Base-by-base conservation (phyloP, 441 rosid genomes). In the Jatropha multifida region DNA sequence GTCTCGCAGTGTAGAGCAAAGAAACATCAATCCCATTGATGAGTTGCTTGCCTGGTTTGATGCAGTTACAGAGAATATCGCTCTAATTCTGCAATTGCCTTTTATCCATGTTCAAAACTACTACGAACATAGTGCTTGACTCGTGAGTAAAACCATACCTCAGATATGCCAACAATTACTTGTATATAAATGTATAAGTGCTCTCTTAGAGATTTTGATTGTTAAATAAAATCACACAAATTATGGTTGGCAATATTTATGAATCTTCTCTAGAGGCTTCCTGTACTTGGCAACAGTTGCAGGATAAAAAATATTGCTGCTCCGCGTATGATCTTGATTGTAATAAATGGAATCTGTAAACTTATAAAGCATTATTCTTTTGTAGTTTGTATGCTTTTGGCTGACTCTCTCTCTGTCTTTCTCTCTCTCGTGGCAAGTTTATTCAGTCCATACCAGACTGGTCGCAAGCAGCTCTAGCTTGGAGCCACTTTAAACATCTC, bases 1-100 rank as follows among this genome's bases (percentile, higher is more conserved):
- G 76, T 79, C 76, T 83, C 94, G 48, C 98, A 88, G 81, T 96
- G 96, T 77, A 85, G 99, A 85, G 94, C 98, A 54, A 95, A 91
- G 91, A 95, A 95, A 79, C 98, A 95, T 81, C 99, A 93, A 76
- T 95, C 97, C 77, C 96, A 90, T 78, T 92, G 86, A 89, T 75
- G 15, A 20, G 13, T 70, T 13, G n/a, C 60, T 49, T 20, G 13
- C 44, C 41, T 55, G 58, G 64, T 23, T 64, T 5, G 38, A 72
- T 63, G 58, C 62, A 20, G 27, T 72, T 74, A 10, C 66, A 38
- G 59, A 60, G 70, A 61, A 64, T 74, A 3, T 69, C 40, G 41
- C 69, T 5, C 20, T 18, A 27, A 14, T 48, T 68, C 20, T 23
- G 26, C 8, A 9, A 23, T 49, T 42, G 64, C 54, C 46, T 52